phyloP scores from a whole-genome alignment of 2,329 filamentous ascomycete genomes.

The Exophiala sp. region DNA sequence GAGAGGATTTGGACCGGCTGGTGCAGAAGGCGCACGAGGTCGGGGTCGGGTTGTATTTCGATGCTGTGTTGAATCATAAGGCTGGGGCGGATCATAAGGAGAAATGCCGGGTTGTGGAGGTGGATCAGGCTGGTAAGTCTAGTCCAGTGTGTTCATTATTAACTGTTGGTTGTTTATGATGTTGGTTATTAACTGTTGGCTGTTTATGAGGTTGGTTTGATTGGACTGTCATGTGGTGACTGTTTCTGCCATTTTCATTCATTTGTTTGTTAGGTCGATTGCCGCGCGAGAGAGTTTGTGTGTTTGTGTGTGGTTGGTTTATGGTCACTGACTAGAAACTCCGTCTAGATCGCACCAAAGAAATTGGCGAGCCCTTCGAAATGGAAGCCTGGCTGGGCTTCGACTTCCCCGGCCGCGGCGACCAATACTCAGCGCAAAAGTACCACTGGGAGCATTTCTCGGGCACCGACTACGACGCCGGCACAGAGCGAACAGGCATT shows the following conservation, averaged over 20 bases:
- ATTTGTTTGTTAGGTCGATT: too few species aligned
- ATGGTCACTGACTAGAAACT: too few species aligned
- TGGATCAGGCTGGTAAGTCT: conserved; percentile 44
- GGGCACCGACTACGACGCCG: conserved; percentile 56
- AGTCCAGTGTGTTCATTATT: background rate
- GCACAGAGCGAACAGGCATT: conserved; percentile 50
- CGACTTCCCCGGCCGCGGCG: conserved; percentile 53
- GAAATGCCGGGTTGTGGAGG: conserved; percentile 54
- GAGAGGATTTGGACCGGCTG: conserved; percentile 43
- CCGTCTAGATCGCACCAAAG: conserved; percentile 48
- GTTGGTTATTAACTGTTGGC: too few species aligned
- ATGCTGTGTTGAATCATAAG: conserved; percentile 62
- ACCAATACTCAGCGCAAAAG: conserved; percentile 51
- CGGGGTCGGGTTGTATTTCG: conserved; percentile 50
- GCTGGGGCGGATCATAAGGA: conserved; percentile 57
- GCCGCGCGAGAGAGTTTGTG: background rate
- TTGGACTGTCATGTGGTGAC: too few species aligned
- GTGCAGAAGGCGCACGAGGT: conserved; percentile 26
- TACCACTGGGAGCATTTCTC: conserved; percentile 59
- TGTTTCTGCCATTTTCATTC: too few species aligned
- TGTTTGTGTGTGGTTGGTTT: too few species aligned
- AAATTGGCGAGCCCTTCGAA: conserved; percentile 48
- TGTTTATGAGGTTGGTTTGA: background rate
- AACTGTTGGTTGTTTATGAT: too few species aligned
- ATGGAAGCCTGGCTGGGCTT: conserved; percentile 61